Evolutionary conservation across 2,329 filamentous ascomycete genomes (phyloP), one percentile per base, ranked within the genome.

Genomic region (Proliferodiscus dingleyae): DNA sequence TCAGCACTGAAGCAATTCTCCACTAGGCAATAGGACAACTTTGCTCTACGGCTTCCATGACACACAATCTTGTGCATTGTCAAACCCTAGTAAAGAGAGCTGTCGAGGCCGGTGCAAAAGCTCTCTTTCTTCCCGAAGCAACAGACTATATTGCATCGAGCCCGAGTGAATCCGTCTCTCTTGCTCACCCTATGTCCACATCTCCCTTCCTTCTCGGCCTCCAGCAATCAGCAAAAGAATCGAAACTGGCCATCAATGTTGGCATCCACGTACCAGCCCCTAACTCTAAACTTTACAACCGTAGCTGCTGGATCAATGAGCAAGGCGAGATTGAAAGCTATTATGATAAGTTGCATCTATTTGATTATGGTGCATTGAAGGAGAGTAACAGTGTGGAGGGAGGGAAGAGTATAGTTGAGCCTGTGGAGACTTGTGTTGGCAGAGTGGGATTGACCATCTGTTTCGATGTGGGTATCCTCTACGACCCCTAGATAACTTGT

Each of bases 291-390:
- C 73, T 86, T 30, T 77, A 75, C 50, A 87, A 87, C 59, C 80
- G 77, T 0, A 68, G 81, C 22, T 70, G 86, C 37, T 87, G 81
- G 80, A 86, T 87, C 52, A 68, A 81, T 56, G 72, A 75, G 33
- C 58, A 69, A 0, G 83, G 83, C 1, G 61, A 71, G 4, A 80
- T 87, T 22, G 66, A 68, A 1, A 73, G 82, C 2, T 55, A 51
- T 28, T 96, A 96, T 68, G 85, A 95, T 65, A 97, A 97, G 66
- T 70, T 95, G 24, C 90, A 96, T 64, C 75, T 96, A 11, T 96
- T 97, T 67, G 89, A 96, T 26, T 64, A 76, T 81, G 47, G 73
- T 74, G 33, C 76, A 81, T 47, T 86, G 52, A 79, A 74, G 54
- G 83, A 87, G 62, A 83, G 78, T 61, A 56, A 64, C 47, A 84